Evolutionary conservation across 73 alveolate species (phyloP), one percentile per base, ranked within the genome.

Genomic region (Breviolum minutum): DNA sequence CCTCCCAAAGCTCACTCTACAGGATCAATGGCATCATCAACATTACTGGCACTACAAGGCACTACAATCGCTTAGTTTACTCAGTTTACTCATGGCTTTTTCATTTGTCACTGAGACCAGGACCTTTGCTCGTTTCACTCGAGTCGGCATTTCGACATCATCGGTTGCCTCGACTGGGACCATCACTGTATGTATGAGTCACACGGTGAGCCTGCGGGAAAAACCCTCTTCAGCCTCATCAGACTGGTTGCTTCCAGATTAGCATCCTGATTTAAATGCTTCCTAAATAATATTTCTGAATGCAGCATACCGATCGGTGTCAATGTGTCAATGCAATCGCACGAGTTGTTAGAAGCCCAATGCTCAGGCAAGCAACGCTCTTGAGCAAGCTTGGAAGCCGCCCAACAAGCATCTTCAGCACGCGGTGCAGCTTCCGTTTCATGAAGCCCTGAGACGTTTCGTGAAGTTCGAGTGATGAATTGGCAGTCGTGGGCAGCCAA

Each of bases 111-210:
- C 77, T 4, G n/a, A 22, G n/a, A 68, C 2, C 24, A 16, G 20
- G 63, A 26, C 97, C 97, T 92, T 79, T 16, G 80, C 79, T 60
- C 64, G 73, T 66, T 92, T 79, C 54, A 92, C 88, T 19, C 71
- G 66, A 29, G 48, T 24, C 17, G 97, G 97, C 97, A 92, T 92
- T 48, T 92, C 97, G 26, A 32, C 80, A 27, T 92, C 97, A 26
- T 73, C 97, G 14, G 86, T 54, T 6, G 86, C 97, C 97, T 92
- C 8, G 20, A 63, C 27, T 22, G 54, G 82, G 54, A 40, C 54
- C 54, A 40, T 3, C 5, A 40, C 3, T 0, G 54, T 40, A 0
- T 40, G 54, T 29, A 16, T 63, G 63, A 27, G 24, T 8, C 61
- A 20, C 63, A 77, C 63, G 16, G 48, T 63, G 16, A 77, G 26